These are phyloP conservation scores for Aspergillus jensenii DNA, from an alignment of 2,329 filamentous ascomycete species.

Conservation along the genomic window DNA sequence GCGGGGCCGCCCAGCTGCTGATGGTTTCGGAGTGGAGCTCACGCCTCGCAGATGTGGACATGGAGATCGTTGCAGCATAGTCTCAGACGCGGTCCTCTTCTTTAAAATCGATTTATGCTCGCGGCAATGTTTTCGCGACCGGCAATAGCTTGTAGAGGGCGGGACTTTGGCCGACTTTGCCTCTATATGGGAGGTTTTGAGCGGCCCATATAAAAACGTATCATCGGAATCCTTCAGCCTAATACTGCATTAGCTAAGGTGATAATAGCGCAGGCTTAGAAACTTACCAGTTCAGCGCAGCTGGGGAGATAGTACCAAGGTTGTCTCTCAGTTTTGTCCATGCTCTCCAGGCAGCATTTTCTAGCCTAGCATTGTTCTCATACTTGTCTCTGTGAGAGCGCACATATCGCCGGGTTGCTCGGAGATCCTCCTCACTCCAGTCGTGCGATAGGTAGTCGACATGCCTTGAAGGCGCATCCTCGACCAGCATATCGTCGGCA, in stretches of 20 bases:
- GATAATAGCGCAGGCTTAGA: background rate
- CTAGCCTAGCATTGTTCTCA: slow-evolving; percentile 75
- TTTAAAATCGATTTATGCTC: slow-evolving; percentile 90
- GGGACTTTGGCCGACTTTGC: slow-evolving; percentile 49
- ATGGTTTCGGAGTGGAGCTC: slow-evolving; percentile 79
- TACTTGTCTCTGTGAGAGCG: slow-evolving; percentile 76
- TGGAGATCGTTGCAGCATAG: slow-evolving; percentile 86
- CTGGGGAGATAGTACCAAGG: slow-evolving; percentile 82
- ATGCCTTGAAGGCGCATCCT: slow-evolving; percentile 74
- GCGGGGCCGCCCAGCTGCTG: slow-evolving; percentile 61
- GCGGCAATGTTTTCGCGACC: slow-evolving; percentile 66
- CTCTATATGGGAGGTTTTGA: slow-evolving; percentile 69
- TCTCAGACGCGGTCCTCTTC: slow-evolving; percentile 93
- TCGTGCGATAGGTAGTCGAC: slow-evolving; percentile 97
- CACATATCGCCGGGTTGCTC: slow-evolving; percentile 95
- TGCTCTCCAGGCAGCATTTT: slow-evolving; percentile 96
- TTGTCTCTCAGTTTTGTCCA: slow-evolving; percentile 93
- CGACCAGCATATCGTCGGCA: slow-evolving; percentile 76
- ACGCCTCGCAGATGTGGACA: slow-evolving; percentile 92
- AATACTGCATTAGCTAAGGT: background rate
- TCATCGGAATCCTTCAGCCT: slow-evolving; percentile 98
- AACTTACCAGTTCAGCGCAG: slow-evolving; percentile 86
- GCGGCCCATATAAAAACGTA: slow-evolving; percentile 92
- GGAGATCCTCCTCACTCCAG: slow-evolving; percentile 94
- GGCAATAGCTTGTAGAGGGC: slow-evolving; percentile 55